Evolutionary conservation across 257 asterid species (phyloP), one percentile per base, ranked within the genome.

Genomic region (Solanum phureja): DNA sequence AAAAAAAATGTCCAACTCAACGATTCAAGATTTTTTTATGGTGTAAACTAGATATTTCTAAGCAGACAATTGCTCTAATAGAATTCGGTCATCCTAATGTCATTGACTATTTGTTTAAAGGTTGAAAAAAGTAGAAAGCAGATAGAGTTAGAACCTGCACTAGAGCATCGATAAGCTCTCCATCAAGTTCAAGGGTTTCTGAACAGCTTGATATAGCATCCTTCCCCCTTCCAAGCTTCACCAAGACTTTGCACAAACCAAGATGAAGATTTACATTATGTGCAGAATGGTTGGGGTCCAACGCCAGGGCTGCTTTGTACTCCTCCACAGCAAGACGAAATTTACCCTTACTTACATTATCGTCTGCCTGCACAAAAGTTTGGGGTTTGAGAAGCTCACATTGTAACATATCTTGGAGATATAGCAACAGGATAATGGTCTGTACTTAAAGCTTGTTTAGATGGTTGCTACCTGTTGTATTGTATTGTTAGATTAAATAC

Each of bases 281-380:
- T 81, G 96, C 96, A 77, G 94, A 85, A 92, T 96, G 99, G 89
- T 92, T 87, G 72, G 98, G 98, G 84, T 96, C 99, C 93, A 96
- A 74, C 8, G 95, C 93, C 86, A 96, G 94, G 69, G 99, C 98
- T 62, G 94, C 94, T 91, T 84, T 64, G 88, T 93, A 96, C 75
- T 96, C 98, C 92, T 96, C 99, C 72, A 93, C 98, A 2, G 98
- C 93, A 74, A 96, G 83, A n/a, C 98, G 98, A 83, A 96, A 95
- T 91, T 96, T 96, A 77, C 98, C 98, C 93, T 95, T 96, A 89
- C 90, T 87, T n/a, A 94, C 98, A 86, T 96, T 95, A 72, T 96
- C 99, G 86, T 95, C 99, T 8, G 99, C 99, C 99, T 96, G 93
- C 93, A 89, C 24, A 86, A 87, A 72, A 84, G 86, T 86, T 42